Percentiles rank a stretch among this genome's conserved stretches.
Evolutionary conservation across 75 land plant genomes (phyloP).

Genomic region (Cupressus sempervirens): DNA sequence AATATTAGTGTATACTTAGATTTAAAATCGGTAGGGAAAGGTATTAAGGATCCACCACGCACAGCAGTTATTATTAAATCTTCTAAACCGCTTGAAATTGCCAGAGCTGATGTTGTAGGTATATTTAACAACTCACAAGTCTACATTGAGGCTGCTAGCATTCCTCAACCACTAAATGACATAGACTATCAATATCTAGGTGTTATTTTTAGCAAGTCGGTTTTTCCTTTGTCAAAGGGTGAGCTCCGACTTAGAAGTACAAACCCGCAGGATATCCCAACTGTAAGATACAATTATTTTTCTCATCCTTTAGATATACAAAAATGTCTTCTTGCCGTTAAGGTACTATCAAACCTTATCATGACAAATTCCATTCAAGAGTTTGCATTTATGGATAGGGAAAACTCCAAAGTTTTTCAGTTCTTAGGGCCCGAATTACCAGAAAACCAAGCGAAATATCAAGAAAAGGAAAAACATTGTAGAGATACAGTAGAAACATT

Average conservation of each 20-base stretch:
- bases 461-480: slow-evolving; percentile 13
- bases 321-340: slow-evolving; percentile 52
- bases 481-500: slow-evolving; percentile 44
- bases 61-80: not conserved
- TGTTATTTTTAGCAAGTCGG: not conserved
- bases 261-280: not conserved
- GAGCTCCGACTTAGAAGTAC: not conserved
- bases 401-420: not conserved
- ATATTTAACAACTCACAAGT: too few species aligned
- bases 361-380: slow-evolving; percentile 15
- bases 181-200: not conserved
- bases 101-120: too few species aligned
- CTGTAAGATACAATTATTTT: not conserved
- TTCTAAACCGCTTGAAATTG: too few species aligned
- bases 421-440: slow-evolving; percentile 18
- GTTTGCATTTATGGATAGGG: too few species aligned
- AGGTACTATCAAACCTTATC: slow-evolving; percentile 28
- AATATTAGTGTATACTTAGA: too few species aligned
- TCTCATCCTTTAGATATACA: slow-evolving; percentile 47
- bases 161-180: too few species aligned
- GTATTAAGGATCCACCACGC: not conserved
- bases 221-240: not conserved
- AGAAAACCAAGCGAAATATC: slow-evolving; percentile 14
- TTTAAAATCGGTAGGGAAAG: too few species aligned
- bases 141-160: too few species aligned